These are phyloP conservation scores for Mucor circinelloides DNA, from an alignment of 371 early-diverging fungal genomes.

Conservation along the genomic window DNA sequence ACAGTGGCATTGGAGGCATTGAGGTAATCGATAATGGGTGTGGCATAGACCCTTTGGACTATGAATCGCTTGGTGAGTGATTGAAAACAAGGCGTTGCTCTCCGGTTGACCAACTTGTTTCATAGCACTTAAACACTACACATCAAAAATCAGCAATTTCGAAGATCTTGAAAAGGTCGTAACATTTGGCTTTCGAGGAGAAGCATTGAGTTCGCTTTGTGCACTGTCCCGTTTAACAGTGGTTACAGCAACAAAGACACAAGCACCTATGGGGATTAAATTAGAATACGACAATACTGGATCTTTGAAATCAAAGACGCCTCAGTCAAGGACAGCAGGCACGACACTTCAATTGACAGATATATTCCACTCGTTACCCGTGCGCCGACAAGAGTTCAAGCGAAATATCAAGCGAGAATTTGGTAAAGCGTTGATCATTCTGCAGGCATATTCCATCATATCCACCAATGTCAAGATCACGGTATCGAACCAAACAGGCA, in stretches of 20 bases:
- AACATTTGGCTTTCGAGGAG: slow-evolving; percentile 88
- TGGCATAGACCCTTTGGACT: slow-evolving; percentile 73
- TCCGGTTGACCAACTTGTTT: background rate
- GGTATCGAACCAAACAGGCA: slow-evolving; percentile 64
- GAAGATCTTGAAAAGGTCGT: slow-evolving; percentile 66
- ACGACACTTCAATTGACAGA: slow-evolving; percentile 81
- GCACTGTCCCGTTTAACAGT: slow-evolving; percentile 64
- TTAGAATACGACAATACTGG: slow-evolving; percentile 76
- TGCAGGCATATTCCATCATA: slow-evolving; percentile 89
- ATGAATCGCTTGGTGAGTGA: slow-evolving; percentile 62
- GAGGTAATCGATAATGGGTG: slow-evolving; percentile 87
- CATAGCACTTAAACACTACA: slow-evolving; percentile 73
- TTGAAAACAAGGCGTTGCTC: background rate
- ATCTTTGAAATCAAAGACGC: slow-evolving; percentile 34
- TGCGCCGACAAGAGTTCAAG: slow-evolving; percentile 86
- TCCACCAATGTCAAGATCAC: slow-evolving; percentile 67
- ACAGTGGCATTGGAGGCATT: slow-evolving; percentile 76
- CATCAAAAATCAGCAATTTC: slow-evolving; percentile 76
- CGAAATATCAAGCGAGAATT: slow-evolving; percentile 83
- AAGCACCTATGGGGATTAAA: slow-evolving; percentile 67
- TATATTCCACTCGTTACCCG: slow-evolving; percentile 88
- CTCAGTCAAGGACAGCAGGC: slow-evolving; percentile 70
- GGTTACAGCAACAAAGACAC: slow-evolving; percentile 66
- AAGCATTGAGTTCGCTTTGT: slow-evolving; percentile 82
- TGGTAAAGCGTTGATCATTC: slow-evolving; percentile 71